Conservation (phyloP, 768 basidiomycete genomes). For the Russula vinacea region DNA sequence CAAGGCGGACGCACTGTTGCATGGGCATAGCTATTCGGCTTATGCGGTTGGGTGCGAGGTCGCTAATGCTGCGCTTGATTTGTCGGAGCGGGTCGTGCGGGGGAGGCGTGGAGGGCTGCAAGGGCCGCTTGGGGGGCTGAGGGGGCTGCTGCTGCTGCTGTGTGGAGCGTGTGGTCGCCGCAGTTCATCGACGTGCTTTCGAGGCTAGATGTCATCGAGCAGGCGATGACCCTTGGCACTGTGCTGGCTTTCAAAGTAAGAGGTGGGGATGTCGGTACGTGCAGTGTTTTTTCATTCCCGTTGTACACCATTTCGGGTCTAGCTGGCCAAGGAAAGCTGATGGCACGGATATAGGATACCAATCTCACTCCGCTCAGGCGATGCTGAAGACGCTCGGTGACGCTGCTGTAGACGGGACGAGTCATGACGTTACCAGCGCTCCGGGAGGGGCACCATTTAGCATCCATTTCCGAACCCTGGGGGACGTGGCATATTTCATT, state of each 20-base stretch:
- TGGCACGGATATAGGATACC: constrained; percentile 41
- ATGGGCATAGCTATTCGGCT: constrained; percentile 96
- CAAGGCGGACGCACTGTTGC: constrained; percentile 84
- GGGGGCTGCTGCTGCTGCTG: constrained; percentile 16
- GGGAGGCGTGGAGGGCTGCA: constrained; percentile 59
- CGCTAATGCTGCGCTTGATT: constrained; percentile 72
- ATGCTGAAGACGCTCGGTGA: constrained; percentile 52
- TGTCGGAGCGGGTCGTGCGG: constrained; percentile 51
- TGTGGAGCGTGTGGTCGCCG: constrained; percentile 91
- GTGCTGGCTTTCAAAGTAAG: constrained; percentile 77
- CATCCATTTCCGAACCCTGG: constrained; percentile 85
- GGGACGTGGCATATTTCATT: constrained; percentile 92
- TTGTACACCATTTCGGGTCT: background rate
- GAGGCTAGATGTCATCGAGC: constrained; percentile 51
- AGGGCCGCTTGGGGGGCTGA: constrained; percentile 52
- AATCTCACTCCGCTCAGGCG: constrained; percentile 60
- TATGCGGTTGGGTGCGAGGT: constrained; percentile 92
- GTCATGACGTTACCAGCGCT: constrained; percentile 38
- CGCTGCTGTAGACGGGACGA: constrained; percentile 29
- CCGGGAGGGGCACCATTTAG: constrained; percentile 58
- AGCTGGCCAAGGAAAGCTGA: background rate
- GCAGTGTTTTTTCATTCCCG: constrained; percentile 25
- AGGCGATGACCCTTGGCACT: constrained; percentile 84
- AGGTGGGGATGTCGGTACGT: constrained; percentile 54
- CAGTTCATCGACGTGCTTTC: constrained; percentile 67